Conservation (phyloP, 805 yeast genomes). For the Candida silvicultrix region DNA sequence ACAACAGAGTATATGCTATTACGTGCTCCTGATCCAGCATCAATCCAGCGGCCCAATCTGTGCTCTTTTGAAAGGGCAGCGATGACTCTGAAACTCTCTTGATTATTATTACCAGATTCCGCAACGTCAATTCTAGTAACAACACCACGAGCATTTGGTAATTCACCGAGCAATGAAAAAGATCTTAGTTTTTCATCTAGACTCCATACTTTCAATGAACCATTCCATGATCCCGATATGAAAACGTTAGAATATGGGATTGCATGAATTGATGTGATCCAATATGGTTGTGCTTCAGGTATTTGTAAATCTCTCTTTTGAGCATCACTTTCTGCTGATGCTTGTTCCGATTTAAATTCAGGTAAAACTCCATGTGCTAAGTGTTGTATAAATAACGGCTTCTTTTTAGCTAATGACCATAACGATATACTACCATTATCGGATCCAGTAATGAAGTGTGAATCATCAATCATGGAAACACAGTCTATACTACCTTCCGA, state of each 20-base stretch:
- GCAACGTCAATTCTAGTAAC: conserved; percentile 58
- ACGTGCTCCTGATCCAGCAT: conserved; percentile 56
- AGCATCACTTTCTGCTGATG: conserved; percentile 44
- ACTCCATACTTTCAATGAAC: conserved; percentile 73
- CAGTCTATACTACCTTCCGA: conserved; percentile 88
- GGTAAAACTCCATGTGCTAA: conserved; percentile 72
- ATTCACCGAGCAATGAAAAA: conserved; percentile 49
- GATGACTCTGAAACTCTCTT: conserved; percentile 46
- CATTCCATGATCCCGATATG: conserved; percentile 85
- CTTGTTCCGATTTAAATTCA: conserved; percentile 38
- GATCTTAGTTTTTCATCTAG: conserved; percentile 56
- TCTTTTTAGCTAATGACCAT: conserved; percentile 90
- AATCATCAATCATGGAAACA: conserved; percentile 86
- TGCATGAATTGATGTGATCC: conserved; percentile 79
- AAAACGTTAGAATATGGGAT: conserved; percentile 82
- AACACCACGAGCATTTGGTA: conserved; percentile 61
- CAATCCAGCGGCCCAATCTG: conserved; percentile 82
- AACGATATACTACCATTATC: conserved; percentile 88
- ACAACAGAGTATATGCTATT: conserved; percentile 62
- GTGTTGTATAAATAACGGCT: conserved; percentile 66
- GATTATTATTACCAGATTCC: conserved; percentile 45
- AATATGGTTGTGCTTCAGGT: conserved; percentile 73
- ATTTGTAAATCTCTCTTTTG: conserved; percentile 38
- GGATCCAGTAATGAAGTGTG: conserved; percentile 89
- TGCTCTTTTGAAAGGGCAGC: conserved; percentile 82